These are phyloP conservation scores for Pluteus cervinus DNA, from an alignment of 768 basidiomycete genomes.

Conservation along the genomic window DNA sequence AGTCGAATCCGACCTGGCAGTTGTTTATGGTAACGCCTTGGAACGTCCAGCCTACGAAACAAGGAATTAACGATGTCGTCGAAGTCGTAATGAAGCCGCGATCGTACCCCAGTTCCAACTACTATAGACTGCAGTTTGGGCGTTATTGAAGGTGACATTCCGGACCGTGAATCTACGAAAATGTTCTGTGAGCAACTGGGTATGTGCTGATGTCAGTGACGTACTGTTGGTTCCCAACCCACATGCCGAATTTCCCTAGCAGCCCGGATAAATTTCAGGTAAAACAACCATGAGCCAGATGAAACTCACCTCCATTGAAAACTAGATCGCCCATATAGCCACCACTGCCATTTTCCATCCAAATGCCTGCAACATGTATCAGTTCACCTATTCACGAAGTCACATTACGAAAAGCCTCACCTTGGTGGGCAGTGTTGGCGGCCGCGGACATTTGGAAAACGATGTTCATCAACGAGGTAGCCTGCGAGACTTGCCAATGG, in stretches of 20 bases:
- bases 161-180: constrained; percentile 45
- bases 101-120: constrained; percentile 44
- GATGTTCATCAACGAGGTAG: constrained; percentile 70
- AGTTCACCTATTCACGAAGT: too few relatives aligned
- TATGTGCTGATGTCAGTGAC: too few relatives aligned
- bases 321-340: constrained; percentile 50
- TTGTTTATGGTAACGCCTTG: constrained; percentile 36
- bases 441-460: constrained; percentile 68
- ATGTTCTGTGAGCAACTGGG: neutral
- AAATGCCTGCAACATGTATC: constrained; percentile 40
- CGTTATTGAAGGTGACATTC: constrained; percentile 53
- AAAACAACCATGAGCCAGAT: neutral
- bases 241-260: constrained; percentile 64
- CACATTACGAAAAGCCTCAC: constrained; percentile 20
- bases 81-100: neutral
- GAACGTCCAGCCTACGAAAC: constrained; percentile 37
- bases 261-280: neutral
- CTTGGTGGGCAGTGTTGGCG: constrained; percentile 60
- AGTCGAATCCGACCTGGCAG: constrained; percentile 49
- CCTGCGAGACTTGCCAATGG: constrained; percentile 82
- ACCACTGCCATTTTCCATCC: constrained; percentile 73
- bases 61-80: neutral
- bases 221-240: constrained; percentile 78
- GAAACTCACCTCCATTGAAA: constrained; percentile 44
- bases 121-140: constrained; percentile 38